Percentiles rank a stretch among this genome's conserved stretches.
Evolutionary conservation across 1,139 yeast genomes (phyloP).

Genomic region (Spathaspora sp.): DNA sequence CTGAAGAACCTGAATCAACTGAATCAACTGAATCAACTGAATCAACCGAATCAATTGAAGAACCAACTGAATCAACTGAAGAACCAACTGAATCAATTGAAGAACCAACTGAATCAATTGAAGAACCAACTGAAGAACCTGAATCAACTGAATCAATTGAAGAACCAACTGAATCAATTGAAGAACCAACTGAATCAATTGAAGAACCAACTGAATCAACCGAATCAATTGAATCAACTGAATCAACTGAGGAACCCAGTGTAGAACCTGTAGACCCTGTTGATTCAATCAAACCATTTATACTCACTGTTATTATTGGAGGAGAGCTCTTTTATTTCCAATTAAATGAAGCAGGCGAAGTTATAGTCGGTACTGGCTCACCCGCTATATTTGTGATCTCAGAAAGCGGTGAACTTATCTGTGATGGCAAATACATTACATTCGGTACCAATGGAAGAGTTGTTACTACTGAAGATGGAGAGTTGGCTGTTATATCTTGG

Average conservation of each 20-base stretch:
- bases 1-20: too few relatives aligned
- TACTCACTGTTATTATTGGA: conserved; percentile 17
- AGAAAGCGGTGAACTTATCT: conserved; percentile 10
- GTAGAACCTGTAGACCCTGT: background rate
- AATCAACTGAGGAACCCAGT: background rate
- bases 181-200: too few relatives aligned
- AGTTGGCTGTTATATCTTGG: conserved; percentile 26
- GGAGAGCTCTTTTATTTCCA: background rate
- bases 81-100: background rate
- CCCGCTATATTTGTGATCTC: background rate
- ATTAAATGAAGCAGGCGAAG: background rate
- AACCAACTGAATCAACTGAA: background rate
- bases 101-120: too few relatives aligned
- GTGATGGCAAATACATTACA: conserved; percentile 16
- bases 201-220: too few relatives aligned
- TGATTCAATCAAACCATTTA: conserved; percentile 26
- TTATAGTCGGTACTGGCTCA: background rate
- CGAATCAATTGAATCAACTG: background rate
- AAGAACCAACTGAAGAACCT: too few relatives aligned
- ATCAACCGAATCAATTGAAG: background rate
- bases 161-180: too few relatives aligned
- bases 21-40: background rate
- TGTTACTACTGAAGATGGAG: conserved; percentile 13
- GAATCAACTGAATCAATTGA: too few relatives aligned
- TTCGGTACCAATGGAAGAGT: conserved; percentile 1